Evolutionary conservation across 169 alveolate genomes (phyloP).

Genomic region (Plasmodium knowlesi): DNA sequence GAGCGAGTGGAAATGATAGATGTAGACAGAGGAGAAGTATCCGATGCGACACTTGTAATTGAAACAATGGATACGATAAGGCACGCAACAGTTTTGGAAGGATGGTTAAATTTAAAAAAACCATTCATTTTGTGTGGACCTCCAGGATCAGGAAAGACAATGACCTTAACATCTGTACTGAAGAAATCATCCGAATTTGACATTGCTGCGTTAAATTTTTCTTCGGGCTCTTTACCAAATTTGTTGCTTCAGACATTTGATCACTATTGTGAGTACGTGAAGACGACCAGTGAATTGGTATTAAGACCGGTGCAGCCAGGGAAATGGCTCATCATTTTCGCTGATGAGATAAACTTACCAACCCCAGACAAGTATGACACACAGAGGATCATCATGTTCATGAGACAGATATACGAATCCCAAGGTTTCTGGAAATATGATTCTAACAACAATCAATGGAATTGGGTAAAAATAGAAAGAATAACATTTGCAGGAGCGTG

Average conservation of each 20-base stretch:
- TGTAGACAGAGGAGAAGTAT: constrained; percentile 86
- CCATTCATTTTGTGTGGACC: constrained; percentile 99
- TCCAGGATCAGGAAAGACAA: constrained; percentile 98
- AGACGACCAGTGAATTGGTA: constrained; percentile 91
- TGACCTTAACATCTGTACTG: constrained; percentile 97
- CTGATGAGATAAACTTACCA: constrained; percentile 98
- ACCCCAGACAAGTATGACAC: constrained; percentile 98
- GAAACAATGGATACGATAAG: constrained; percentile 97
- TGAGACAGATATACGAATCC: constrained; percentile 95
- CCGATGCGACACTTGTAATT: constrained; percentile 95
- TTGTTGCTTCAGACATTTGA: constrained; percentile 94
- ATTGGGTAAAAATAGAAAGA: constrained; percentile 95
- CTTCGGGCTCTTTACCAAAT: constrained; percentile 95
- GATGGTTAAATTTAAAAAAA: constrained; percentile 95
- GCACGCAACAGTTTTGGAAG: constrained; percentile 95
- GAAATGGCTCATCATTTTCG: constrained; percentile 97
- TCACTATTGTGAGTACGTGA: constrained; percentile 96
- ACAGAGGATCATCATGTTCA: constrained; percentile 95
- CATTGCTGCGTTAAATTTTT: constrained; percentile 96
- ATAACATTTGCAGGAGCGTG: constrained; percentile 98
- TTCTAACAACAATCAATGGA: constrained; percentile 85
- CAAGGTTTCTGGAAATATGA: constrained; percentile 97
- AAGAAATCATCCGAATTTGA: constrained; percentile 94
- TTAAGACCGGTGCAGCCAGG: constrained; percentile 95
- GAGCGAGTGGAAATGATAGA: constrained; percentile 93